Evolutionary conservation across 495 filamentous ascomycete genomes (phyloP), one percentile per base, ranked within the genome.

Genomic region (Acidomyces sp.): DNA sequence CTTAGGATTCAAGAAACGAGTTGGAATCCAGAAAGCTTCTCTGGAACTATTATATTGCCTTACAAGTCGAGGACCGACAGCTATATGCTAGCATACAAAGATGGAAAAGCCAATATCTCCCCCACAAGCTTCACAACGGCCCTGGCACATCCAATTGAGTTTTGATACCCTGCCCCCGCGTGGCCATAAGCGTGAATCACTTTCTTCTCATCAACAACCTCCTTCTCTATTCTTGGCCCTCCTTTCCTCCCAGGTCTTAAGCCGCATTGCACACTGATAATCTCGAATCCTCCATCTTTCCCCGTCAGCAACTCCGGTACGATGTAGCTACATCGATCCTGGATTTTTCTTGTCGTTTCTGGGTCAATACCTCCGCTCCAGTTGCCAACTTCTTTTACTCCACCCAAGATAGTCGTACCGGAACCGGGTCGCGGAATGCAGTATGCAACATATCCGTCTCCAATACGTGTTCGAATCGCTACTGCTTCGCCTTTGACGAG

Each of bases 211-310:
- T 34, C 47, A n/a, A 53, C 40, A 21, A 24, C 26, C 34, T 57
- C 55, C 20, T 27, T 34, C 45, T 56, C 60, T 33, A 62, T 42
- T 43, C 57, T 63, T 38, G 52, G 38, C 5, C 59, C 65, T 20
- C 58, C 56, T 17, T 52, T 43, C 43, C 63, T 45, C 26, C 46
- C 55, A 12, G 62, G 62, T 46, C 62, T 45, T 5, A 63, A 37
- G n/a, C 63, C 62, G n/a, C 57, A 57, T 40, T 55, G 49, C 42
- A 55, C 58, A 32, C 49, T 55, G 22, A 64, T 13, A 23, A 60
- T 55, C 45, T 65, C 61, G 44, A 62, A 63, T 6, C 52, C 55
- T 7, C 50, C 54, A 37, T 56, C 45, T 30, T 23, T 20, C n/a
- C 45, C 55, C 37, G 31, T 48, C 41, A 59, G 33, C 10, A 64